Evolutionary conservation across 2,329 filamentous ascomycete genomes (phyloP), one percentile per base, ranked within the genome.

Genomic region (Neopestalotiopsis sp.): DNA sequence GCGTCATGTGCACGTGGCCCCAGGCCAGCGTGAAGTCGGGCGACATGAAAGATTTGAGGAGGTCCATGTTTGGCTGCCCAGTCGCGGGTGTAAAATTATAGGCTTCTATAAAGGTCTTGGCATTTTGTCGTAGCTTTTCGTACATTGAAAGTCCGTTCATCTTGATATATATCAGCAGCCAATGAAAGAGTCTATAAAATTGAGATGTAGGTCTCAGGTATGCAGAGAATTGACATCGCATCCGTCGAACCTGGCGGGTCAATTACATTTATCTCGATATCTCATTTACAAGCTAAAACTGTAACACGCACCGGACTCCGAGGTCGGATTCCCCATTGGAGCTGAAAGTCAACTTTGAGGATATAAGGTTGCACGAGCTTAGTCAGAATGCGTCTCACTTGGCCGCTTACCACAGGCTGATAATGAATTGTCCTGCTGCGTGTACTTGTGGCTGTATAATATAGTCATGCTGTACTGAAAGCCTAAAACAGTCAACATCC

Each of bases 1-100:
- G 30, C 12, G 34, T 62, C 59, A 62, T 62, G 59, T 62, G 17
- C 13, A 17, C 13, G 32, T 62, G 59, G 59, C 59, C 59, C 59
- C 59, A 62, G 17, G 59, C 32, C 4, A 34, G 59, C 59, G 30
- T 17, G n/a, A 38, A 62, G 28, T 62, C 20, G n/a, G 59, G 30
- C 14, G 28, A 34, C 59, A 62, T 62, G 28, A 38, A 40, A 13
- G 59, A 62, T 9, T 30, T 38, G 2, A 62, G 14, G 17, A 34
- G 2, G 10, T 40, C 30, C 12, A 62, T 38, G 34, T 62, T 40
- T 17, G 59, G 59, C 14, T 34, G n/a, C 4, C 59, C 59, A n/a
- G 59, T 40, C 10, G 14, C 13, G 12, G 30, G 32, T n/a, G 57
- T 62, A 20, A 62, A 62, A 32, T 32, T 40, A n/a, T 62, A 42